phyloP scores from a whole-genome alignment of 177 flowering plant genomes.

The Vitis hybrid region DNA sequence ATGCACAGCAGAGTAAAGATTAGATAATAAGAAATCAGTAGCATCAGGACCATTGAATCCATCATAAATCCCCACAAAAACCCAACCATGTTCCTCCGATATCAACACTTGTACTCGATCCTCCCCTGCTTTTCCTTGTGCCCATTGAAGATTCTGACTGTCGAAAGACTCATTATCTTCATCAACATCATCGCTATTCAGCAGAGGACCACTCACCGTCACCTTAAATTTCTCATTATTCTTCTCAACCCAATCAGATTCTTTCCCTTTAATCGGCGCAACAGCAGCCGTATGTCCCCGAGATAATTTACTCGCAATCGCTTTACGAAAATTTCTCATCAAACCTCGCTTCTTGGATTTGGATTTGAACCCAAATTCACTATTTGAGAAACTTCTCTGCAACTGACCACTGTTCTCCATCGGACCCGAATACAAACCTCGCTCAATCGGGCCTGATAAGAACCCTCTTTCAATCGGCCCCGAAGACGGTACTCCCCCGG shows the following conservation, averaged over 20 bases:
- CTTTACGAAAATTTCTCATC: constrained; percentile 28
- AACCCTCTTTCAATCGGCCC: constrained; percentile 52
- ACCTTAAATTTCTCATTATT: constrained; percentile 13
- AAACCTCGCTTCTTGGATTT: constrained; percentile 26
- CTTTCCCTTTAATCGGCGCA: constrained; percentile 35
- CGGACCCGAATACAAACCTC: constrained; percentile 48
- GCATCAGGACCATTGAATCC: constrained; percentile 82
- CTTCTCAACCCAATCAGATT: constrained; percentile 26
- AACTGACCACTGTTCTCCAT: constrained; percentile 28
- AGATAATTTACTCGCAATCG: constrained; percentile 25
- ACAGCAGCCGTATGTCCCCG: constrained; percentile 31
- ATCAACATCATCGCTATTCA: constrained; percentile 17
- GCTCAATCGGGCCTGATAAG: constrained; percentile 60
- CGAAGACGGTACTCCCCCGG: constrained; percentile 21
- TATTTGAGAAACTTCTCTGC: constrained; percentile 41
- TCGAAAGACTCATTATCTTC: constrained; percentile 28
- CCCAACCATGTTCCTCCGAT: constrained; percentile 66
- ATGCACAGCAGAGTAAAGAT: constrained; percentile 49
- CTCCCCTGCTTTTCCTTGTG: constrained; percentile 71
- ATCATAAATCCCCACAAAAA: constrained; percentile 57
- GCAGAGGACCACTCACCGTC: constrained; percentile 16
- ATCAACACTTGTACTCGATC: constrained; percentile 52
- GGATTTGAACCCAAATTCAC: constrained; percentile 18
- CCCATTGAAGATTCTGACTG: constrained; percentile 63
- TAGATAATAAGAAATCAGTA: constrained; percentile 54